A percentile compares a stretch with the other conserved stretches of the same genome.
Evolutionary conservation across 345 rosid genomes (phyloP).

Genomic region (Passiflora organensis): DNA sequence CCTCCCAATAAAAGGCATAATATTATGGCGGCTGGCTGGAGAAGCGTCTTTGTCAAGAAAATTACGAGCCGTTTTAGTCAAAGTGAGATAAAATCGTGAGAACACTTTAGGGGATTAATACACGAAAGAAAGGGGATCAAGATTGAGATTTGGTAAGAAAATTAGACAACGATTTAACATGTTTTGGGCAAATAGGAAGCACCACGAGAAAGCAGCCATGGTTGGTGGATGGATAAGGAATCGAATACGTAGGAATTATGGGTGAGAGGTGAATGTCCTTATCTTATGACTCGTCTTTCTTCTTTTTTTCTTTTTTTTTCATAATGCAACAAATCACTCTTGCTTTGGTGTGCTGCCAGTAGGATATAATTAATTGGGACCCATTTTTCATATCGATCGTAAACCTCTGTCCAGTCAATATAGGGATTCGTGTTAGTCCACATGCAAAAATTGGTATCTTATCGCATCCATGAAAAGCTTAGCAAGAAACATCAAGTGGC

Average conservation of each 20-base stretch:
- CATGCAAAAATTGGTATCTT: constrained; percentile 3
- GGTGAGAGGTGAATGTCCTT: constrained; percentile 20
- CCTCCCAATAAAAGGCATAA: too few relatives aligned
- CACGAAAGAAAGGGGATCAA: constrained; percentile 8
- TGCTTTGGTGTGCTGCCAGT: background rate
- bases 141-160: background rate
- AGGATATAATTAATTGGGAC: constrained; percentile 8
- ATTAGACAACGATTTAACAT: background rate
- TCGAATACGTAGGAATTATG: constrained; percentile 24
- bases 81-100: constrained; percentile 7
- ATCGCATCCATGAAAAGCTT: too few relatives aligned
- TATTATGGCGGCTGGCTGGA: too few relatives aligned
- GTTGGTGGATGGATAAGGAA: constrained; percentile 6
- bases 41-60: background rate
- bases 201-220: constrained; percentile 11
- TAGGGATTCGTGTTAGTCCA: background rate
- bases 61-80: background rate
- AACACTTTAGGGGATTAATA: constrained; percentile 18
- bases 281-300: constrained; percentile 8
- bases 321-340: constrained; percentile 13
- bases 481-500: too few relatives aligned
- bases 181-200: background rate
- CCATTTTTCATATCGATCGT: background rate
- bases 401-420: too few relatives aligned
- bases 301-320: background rate